These are phyloP conservation scores for Poterioochromonas sp. DNA, from an alignment of 352 stramenopile genomes.

Conservation along the genomic window DNA sequence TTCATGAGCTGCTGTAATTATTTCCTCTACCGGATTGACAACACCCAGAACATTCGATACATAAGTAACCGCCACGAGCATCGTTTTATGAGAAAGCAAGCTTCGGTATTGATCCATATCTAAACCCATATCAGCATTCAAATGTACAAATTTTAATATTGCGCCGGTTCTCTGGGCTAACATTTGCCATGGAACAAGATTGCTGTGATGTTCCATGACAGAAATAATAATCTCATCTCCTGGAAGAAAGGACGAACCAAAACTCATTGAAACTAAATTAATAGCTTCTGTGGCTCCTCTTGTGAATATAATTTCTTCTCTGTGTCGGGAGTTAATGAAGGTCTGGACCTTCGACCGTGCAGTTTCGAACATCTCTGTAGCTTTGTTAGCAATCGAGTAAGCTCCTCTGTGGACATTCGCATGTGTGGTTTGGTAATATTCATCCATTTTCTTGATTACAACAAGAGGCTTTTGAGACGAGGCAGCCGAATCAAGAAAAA, in stretches of 20 bases:
- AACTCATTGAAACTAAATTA: constrained; percentile 63
- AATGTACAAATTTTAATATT: constrained; percentile 54
- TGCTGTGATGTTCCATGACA: constrained; percentile 69
- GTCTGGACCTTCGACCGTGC: constrained; percentile 54
- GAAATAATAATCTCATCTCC: constrained; percentile 69
- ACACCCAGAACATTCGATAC: constrained; percentile 63
- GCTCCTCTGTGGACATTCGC: constrained; percentile 70
- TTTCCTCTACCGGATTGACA: constrained; percentile 58
- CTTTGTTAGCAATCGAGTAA: constrained; percentile 59
- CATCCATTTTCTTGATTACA: constrained; percentile 55
- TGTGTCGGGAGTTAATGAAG: constrained; percentile 57
- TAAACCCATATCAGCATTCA: constrained; percentile 46
- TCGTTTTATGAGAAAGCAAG: constrained; percentile 53
- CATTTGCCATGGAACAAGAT: constrained; percentile 73
- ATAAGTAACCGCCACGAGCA: constrained; percentile 64
- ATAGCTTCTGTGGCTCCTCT: constrained; percentile 64
- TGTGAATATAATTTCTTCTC: constrained; percentile 69
- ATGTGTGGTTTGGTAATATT: constrained; percentile 60
- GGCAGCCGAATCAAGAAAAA: constrained; percentile 70
- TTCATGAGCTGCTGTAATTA: constrained; percentile 51
- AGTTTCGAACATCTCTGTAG: constrained; percentile 61
- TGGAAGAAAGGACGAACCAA: constrained; percentile 47
- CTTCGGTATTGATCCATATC: constrained; percentile 48
- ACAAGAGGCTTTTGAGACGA: constrained; percentile 66
- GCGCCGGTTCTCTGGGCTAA: constrained; percentile 51